Percentiles rank a stretch among this genome's conserved stretches.
Evolutionary conservation across 106 monocot species (phyloP).

Genomic region (Apostasia ramifera): DNA sequence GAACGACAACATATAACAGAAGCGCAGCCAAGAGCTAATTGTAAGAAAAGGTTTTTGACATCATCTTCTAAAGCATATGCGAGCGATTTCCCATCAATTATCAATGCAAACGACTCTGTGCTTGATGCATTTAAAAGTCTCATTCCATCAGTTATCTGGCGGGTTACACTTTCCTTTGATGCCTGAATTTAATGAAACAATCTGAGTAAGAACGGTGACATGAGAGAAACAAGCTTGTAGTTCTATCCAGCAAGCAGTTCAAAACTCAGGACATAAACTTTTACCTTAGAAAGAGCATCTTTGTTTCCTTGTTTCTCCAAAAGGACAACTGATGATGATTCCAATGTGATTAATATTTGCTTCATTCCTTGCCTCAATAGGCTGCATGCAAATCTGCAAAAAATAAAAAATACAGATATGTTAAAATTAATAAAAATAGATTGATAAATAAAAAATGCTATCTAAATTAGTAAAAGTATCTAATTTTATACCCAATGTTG

Average conservation of each 20-base stretch:
- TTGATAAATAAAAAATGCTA: not conserved
- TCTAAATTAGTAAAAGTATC: not conserved
- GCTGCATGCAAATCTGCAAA: conserved; percentile 79
- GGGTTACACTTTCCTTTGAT: conserved; percentile 49
- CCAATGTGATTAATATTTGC: conserved; percentile 81
- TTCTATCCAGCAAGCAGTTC: too few relatives aligned
- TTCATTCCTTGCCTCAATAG: conserved; percentile 91
- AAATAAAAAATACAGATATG: not conserved
- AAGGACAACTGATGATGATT: conserved; percentile 46
- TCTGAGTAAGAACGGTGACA: not conserved
- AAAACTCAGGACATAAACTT: not conserved
- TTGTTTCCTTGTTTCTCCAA: conserved; percentile 79
- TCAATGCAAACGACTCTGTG: conserved; percentile 58
- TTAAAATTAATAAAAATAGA: not conserved
- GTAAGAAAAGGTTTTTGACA: conserved; percentile 54
- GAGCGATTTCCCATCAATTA: conserved; percentile 89
- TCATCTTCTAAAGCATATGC: conserved; percentile 69
- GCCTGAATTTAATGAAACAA: conserved; percentile 32
- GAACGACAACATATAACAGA: conserved; percentile 97
- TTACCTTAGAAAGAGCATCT: conserved; percentile 64
- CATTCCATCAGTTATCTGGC: conserved; percentile 61
- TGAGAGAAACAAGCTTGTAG: not conserved
- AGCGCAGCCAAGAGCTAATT: conserved; percentile 65
- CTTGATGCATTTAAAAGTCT: conserved; percentile 22
- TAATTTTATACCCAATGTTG: conserved; percentile 77